Conservation (phyloP, 768 basidiomycete species). For the Mycena albidolilacea region DNA sequence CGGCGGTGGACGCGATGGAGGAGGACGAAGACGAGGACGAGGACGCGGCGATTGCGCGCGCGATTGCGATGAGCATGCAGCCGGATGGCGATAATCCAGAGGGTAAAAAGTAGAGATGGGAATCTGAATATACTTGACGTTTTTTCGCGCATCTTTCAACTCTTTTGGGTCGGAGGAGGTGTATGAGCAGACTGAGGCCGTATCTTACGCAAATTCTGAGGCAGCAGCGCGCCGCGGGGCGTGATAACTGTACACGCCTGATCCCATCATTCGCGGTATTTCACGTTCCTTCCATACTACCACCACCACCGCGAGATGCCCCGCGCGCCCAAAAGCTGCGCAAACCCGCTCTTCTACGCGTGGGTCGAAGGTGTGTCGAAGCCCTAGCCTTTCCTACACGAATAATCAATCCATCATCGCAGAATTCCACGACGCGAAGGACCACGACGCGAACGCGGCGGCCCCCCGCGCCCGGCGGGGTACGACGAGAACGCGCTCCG, state of each 20-base stretch:
- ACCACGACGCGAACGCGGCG: constrained; percentile 27
- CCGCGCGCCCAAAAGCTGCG: constrained; percentile 29
- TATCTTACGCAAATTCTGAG: no score
- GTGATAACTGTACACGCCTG: neutral
- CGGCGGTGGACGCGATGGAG: constrained; percentile 47
- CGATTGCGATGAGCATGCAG: constrained; percentile 96
- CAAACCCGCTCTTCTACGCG: constrained; percentile 27
- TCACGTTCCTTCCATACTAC: constrained; percentile 1
- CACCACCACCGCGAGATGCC: constrained; percentile 8
- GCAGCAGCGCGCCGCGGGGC: no score
- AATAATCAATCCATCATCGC: neutral
- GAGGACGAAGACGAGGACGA: constrained; percentile 73
- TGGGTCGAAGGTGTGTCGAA: constrained; percentile 6
- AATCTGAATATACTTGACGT: neutral
- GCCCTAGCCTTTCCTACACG: neutral
- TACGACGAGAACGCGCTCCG: constrained; percentile 32
- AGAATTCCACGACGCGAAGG: constrained; percentile 29
- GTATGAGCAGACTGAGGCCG: no score
- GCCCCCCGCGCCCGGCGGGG: constrained; percentile 24
- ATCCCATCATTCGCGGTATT: neutral
- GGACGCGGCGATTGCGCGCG: constrained; percentile 91
- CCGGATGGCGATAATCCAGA: constrained; percentile 22
- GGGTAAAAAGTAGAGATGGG: neutral
- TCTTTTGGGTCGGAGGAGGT: no score
- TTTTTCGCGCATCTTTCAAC: neutral